Base-by-base conservation (phyloP, 1,139 yeast species). In the Geotrichum reessii region DNA sequence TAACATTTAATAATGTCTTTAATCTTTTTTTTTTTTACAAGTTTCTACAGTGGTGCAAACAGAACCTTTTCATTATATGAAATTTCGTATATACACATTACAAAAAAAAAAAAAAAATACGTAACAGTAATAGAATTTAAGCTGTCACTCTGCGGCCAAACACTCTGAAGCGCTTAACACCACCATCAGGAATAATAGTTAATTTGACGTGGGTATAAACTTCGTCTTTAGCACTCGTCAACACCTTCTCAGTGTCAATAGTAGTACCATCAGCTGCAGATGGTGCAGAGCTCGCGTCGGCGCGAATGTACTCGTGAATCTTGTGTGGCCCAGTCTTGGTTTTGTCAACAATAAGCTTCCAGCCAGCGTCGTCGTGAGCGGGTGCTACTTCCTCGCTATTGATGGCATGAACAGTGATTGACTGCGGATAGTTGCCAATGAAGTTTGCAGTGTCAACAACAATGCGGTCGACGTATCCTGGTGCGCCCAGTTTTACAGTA, bases 111-210 rank as follows among this genome's bases (percentile, higher is more conserved):
- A n/a, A n/a, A n/a, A n/a, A n/a, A 37, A n/a, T 37, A 37, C 44
- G n/a, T 14, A 37, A 19, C 19, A 14, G 31, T 9, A 28, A 28
- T 28, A 28, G 44, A 37, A 7, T 19, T 37, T 5, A 37, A 37
- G 44, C 44, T 37, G 44, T n/a, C 44, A 53, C 47, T 56, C 59
- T 58, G 48, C 57, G 50, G 46, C 97, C 98, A 69, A 82, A 81
- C 33, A 90, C 93, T 65, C 96, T 81, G 50, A 92, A 75, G 71
- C 98, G 82, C 78, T 92, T 92, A 59, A 91, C 90, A 62, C 98
- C 98, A 57, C 98, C 98, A 69, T 92, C 98, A 33, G 98, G 98
- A 63, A 91, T 87, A 71, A 92, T 87, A 19, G 89, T 84, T 65
- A 92, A 71, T 69, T 85, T 82, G 40, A 90, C 88, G 69, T 90